Conservation (phyloP, 192 early-diverging fungal species). For the Podila verticillata region DNA sequence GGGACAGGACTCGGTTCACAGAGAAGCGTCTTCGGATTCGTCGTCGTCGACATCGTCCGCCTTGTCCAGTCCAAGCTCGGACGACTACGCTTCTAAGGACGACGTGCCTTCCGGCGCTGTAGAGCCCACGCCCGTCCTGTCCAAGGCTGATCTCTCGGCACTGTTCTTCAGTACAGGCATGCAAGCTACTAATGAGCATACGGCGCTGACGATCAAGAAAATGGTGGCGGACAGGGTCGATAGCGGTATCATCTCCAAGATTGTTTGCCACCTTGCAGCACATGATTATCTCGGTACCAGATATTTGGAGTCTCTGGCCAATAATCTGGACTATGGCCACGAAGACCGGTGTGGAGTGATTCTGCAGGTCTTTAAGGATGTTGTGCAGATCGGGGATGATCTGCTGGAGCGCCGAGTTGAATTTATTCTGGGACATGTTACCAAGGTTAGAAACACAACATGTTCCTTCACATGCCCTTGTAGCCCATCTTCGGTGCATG, state of each 20-base stretch:
- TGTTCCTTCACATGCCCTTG: not conserved
- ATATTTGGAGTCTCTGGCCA: slow-evolving; percentile 17
- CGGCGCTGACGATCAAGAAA: slow-evolving; percentile 18
- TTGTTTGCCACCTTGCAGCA: slow-evolving; percentile 30
- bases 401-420: slow-evolving; percentile 14
- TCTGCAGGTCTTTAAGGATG: slow-evolving; percentile 33
- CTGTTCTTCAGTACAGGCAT: slow-evolving; percentile 15
- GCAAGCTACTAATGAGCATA: not conserved
- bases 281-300: slow-evolving; percentile 15
- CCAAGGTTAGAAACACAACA: slow-evolving; percentile 15
- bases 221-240: slow-evolving; percentile 38
- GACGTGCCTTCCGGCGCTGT: slow-evolving; percentile 4
- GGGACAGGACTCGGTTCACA: slow-evolving; percentile 5
- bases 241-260: slow-evolving; percentile 19
- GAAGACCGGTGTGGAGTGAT: slow-evolving; percentile 37
- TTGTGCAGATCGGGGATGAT: slow-evolving; percentile 25
- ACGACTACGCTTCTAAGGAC: slow-evolving; percentile 13
- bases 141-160: slow-evolving; percentile 21
- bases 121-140: slow-evolving; percentile 7
- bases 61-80: slow-evolving; percentile 17
- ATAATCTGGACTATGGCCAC: slow-evolving; percentile 22
- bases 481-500: not conserved
- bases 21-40: slow-evolving; percentile 3
- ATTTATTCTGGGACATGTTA: slow-evolving; percentile 22
- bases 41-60: slow-evolving; percentile 20